phyloP scores from a whole-genome alignment of 2,329 filamentous ascomycete genomes.

The Pestalotiopsis sp. region DNA sequence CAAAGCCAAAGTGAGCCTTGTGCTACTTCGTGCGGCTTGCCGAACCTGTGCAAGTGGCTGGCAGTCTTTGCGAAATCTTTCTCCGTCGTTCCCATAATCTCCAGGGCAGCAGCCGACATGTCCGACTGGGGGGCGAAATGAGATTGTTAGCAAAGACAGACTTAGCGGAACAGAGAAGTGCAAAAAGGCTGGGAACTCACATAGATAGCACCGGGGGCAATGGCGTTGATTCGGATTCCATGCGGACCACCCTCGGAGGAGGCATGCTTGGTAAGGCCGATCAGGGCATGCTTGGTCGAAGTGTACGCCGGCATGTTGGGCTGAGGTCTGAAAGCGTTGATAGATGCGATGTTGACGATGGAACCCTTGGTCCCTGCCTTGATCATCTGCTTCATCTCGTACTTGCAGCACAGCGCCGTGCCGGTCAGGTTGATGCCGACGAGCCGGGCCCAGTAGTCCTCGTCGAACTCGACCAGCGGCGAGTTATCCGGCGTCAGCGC shows the following conservation, averaged over 20 bases:
- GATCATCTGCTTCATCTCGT: slow-evolving; percentile 43
- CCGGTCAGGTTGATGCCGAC: slow-evolving; percentile 42
- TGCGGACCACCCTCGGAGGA: slow-evolving; percentile 33
- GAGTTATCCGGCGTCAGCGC: slow-evolving; percentile 30
- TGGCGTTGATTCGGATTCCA: slow-evolving; percentile 38
- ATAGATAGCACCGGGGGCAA: slow-evolving; percentile 27
- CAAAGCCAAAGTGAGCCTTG: slow-evolving; percentile 37
- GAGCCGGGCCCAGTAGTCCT: slow-evolving; percentile 37
- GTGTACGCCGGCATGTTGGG: slow-evolving; percentile 43
- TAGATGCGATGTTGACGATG: slow-evolving; percentile 45
- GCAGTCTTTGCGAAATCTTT: slow-evolving; percentile 21
- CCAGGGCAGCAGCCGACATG: slow-evolving; percentile 22
- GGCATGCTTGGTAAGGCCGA: slow-evolving; percentile 44
- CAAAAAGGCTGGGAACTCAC: slow-evolving; percentile 14
- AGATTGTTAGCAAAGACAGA: not conserved
- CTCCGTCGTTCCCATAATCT: slow-evolving; percentile 22
- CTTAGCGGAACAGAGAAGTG: not conserved
- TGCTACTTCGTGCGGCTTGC: slow-evolving; percentile 31
- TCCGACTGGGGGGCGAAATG: slow-evolving; percentile 19
- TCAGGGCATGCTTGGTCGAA: slow-evolving; percentile 43
- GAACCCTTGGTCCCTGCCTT: slow-evolving; percentile 31
- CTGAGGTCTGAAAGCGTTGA: slow-evolving; percentile 37
- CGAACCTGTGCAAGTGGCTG: slow-evolving; percentile 22
- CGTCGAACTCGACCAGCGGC: slow-evolving; percentile 35
- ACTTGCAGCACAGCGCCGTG: slow-evolving; percentile 40